Base-by-base conservation (phyloP, 768 basidiomycete species). In the Tricholoma matsutake region DNA sequence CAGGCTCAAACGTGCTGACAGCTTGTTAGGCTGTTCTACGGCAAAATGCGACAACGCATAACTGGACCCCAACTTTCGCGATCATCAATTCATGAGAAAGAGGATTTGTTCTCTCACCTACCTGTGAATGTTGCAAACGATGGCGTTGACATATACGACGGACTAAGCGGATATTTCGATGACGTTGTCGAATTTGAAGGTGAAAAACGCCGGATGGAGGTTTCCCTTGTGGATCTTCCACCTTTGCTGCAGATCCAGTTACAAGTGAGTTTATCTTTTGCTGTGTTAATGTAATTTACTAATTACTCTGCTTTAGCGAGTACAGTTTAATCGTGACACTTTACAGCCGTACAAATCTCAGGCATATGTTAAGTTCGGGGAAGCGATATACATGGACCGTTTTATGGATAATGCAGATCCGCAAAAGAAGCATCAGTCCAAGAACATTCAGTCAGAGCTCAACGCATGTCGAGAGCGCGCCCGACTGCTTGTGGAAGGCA, bases 281-380 rank as follows among this genome's bases (percentile, higher is more conserved):
- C 9, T 47, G 57, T 16, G n/a, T 32, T 22, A 10, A 39, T 41
- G 6, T 16, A 35, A 9, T 18, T 28, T 52, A 52, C 53, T n/a
- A 16, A 60, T 56, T 62, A 56, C 43, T 65, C 63, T 56, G 63
- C 52, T 53, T 56, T 65, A 96, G 94, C 80, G 95, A 60, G 95
- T 94, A 4, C 94, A 96, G 81, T 98, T 94, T 77, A 94, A 98
- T 70, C 85, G 94, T 8, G 89, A 93, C 65, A 94, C 91, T 0
- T 81, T 93, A 58, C 91, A 95, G 64, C 88, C 94, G 14, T 94
- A 92, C 79, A 99, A 99, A 73, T 94, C 92, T 5, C 96, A 99
- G 69, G 94, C 94, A 3, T 96, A 94, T 72, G 89, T 99, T 64
- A 91, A 88, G 67, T 97, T 96, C 69, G 86, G 82, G 16, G 91